Evolutionary conservation across 495 filamentous ascomycete species (phyloP).

Genomic region (Amorphotheca resinae): DNA sequence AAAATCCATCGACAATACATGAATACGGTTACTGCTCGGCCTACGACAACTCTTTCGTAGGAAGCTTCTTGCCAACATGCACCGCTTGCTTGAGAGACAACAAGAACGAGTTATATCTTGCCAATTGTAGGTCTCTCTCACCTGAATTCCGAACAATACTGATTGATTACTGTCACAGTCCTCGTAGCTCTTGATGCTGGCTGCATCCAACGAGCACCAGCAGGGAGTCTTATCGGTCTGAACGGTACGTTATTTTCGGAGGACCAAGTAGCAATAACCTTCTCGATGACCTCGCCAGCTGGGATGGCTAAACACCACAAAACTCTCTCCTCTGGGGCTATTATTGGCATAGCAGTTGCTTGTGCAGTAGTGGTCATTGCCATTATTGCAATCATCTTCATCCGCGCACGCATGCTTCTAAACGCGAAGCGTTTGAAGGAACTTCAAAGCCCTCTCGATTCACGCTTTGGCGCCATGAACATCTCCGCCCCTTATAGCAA

Average conservation of each 20-base stretch:
- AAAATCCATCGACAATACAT: background rate
- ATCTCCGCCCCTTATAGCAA: background rate
- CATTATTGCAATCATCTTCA: conserved; percentile 30
- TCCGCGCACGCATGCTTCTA: conserved; percentile 37
- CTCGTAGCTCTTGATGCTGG: conserved; percentile 35
- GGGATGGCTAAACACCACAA: background rate
- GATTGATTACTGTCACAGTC: conserved; percentile 20
- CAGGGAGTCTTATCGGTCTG: conserved; percentile 29
- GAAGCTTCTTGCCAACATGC: conserved; percentile 8
- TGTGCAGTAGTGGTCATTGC: conserved; percentile 29
- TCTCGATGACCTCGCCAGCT: background rate
- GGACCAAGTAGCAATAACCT: conserved; percentile 27
- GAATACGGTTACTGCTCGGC: conserved; percentile 16
- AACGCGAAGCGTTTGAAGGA: conserved; percentile 1
- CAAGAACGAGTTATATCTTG: conserved; percentile 8
- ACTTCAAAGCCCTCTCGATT: background rate
- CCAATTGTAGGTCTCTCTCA: conserved; percentile 17
- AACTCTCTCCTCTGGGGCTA: conserved; percentile 31
- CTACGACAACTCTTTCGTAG: background rate
- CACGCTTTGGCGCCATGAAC: background rate
- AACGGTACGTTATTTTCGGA: conserved; percentile 36
- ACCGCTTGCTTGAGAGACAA: conserved; percentile 7
- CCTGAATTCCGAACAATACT: background rate
- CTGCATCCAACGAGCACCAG: conserved; percentile 32
- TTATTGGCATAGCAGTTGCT: conserved; percentile 39